Percentiles rank a stretch among this genome's conserved stretches.
phyloP scores from a whole-genome alignment of 2,329 filamentous ascomycete genomes.

The Diaporthe citrichinensis region DNA sequence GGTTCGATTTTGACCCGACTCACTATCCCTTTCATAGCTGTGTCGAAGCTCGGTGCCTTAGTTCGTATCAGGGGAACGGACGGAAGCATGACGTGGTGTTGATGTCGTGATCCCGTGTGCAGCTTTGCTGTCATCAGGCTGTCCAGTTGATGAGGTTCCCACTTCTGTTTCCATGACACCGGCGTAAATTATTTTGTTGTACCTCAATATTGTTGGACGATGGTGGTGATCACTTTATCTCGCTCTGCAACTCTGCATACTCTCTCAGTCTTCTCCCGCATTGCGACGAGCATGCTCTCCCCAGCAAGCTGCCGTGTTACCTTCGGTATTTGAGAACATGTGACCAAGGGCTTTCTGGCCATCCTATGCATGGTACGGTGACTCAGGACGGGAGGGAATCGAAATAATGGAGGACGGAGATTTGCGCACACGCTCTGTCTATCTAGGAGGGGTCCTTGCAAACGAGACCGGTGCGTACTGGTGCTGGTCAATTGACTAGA shows the following conservation, averaged over 20 bases:
- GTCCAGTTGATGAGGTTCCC: neutral
- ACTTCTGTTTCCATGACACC: neutral
- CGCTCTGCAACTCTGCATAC: constrained; percentile 2
- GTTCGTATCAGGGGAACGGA: constrained; percentile 32
- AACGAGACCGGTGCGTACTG: neutral
- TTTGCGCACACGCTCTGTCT: neutral
- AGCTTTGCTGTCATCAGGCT: neutral
- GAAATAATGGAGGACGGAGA: neutral
- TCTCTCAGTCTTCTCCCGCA: neutral
- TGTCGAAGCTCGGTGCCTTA: neutral
- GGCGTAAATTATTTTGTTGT: constrained; percentile 34
- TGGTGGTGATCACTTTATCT: constrained; percentile 10
- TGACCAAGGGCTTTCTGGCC: neutral
- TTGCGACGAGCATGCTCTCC: neutral
- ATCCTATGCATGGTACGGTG: neutral
- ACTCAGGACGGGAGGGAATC: neutral
- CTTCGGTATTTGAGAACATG: constrained; percentile 32
- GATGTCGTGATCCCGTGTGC: constrained; percentile 35
- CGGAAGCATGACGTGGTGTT: constrained; percentile 32
- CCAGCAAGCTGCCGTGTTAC: constrained; percentile 18
- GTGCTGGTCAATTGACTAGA: neutral
- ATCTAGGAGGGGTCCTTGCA: neutral
- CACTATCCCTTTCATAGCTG: no score
- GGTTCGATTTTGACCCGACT: neutral
- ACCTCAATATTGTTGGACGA: constrained; percentile 28